Base-by-base conservation (phyloP, 371 early-diverging fungal genomes). In the Dinochytrium kinnereticum region DNA sequence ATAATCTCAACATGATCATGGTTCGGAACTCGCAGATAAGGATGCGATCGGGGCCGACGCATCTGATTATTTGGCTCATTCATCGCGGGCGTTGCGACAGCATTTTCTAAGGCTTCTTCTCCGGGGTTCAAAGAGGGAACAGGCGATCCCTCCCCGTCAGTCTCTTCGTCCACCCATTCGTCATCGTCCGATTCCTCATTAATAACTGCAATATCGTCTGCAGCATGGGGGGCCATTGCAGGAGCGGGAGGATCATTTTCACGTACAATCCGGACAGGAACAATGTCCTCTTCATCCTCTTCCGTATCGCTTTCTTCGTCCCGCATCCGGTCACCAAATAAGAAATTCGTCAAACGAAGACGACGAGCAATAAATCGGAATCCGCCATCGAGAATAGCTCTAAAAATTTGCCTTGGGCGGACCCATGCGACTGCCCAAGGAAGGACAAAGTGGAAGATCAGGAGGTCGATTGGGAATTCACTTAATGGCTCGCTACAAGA, bases 291-390 rank as follows among this genome's bases (percentile, higher is more conserved):
- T 1, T 51, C 72, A n/a, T 68, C 73, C 13, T 70, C 77, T 51
- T 74, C 80, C 21, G 61, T 77, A 36, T 77, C 80, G 10, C 59
- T 64, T 76, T 94, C 93, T 78, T 95, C 95, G 26, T 88, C 90
- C 0, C 82, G 73, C 10, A 79, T 79, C 39, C 90, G 84, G 36
- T 80, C 86, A 13, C 94, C 94, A 77, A 95, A 89, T 82, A 97
- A 81, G 73, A 93, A 95, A n/a, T 91, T 89, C 1, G 92, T 85
- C 34, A 97, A 75, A 0, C 95, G 89, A 34, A 94, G 80, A 17
- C 71, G 66, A 3, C 82, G 81, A 15, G 93, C 89, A 0, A 87
- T 81, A 37, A 82, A 68, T 17, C 79, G 77, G 87, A 91, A 93
- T 90, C 92, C 92, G 30, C 65, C 61, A 2, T 77, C 74, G 51